Conservation (phyloP, 75 land plant genomes). For the Selaginella tamariscina region DNA sequence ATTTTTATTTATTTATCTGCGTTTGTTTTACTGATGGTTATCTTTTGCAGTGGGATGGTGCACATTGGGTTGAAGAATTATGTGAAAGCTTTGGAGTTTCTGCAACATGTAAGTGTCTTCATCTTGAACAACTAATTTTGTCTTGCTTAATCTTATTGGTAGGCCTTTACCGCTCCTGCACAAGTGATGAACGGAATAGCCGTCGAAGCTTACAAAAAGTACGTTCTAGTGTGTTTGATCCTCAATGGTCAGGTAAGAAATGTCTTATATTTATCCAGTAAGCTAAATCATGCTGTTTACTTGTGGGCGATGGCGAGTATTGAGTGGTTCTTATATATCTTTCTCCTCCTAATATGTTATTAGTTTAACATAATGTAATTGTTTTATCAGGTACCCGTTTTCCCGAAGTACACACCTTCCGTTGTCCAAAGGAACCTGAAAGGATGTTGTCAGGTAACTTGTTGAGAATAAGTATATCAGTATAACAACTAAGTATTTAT, state of each 20-base stretch:
- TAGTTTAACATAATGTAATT: neutral
- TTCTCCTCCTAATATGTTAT: no score
- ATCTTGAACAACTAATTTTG: neutral
- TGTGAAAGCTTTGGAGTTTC: constrained; percentile 73
- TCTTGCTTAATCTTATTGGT: constrained; percentile 8
- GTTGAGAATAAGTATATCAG: neutral
- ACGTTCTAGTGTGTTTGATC: constrained; percentile 85
- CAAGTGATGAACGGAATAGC: constrained; percentile 61
- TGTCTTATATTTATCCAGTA: no score
- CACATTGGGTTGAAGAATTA: constrained; percentile 72
- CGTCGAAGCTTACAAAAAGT: constrained; percentile 92
- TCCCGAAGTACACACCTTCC: constrained; percentile 89
- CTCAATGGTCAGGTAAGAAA: constrained; percentile 76
- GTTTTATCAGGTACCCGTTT: constrained; percentile 41
- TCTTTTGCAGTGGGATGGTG: constrained; percentile 67
- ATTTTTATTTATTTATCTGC: neutral
- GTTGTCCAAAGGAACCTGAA: constrained; percentile 73
- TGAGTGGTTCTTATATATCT: no score
- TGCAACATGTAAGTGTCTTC: constrained; percentile 58
- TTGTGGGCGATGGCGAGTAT: no score
- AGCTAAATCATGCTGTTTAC: no score
- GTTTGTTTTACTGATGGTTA: neutral
- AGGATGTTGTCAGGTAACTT: constrained; percentile 58
- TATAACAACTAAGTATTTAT: neutral
- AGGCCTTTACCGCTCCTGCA: constrained; percentile 94